phyloP scores from a whole-genome alignment of 768 basidiomycete genomes.

The Calvatia gigantea region DNA sequence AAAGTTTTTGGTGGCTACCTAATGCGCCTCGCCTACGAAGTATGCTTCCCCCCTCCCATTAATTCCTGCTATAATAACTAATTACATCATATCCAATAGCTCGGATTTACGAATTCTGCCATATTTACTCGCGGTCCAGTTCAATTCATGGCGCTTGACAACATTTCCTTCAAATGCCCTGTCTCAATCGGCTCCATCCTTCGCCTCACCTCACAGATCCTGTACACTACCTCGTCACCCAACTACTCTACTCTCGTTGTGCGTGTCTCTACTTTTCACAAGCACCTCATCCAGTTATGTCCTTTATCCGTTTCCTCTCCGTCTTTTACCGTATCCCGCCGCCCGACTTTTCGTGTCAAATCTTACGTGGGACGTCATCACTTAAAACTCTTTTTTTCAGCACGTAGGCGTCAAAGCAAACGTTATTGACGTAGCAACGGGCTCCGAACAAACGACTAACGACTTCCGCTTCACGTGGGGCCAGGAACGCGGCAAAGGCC shows the following conservation, averaged over 20 bases:
- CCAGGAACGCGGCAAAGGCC: conserved; percentile 33
- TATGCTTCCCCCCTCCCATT: conserved; percentile 18
- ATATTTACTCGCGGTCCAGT: conserved; percentile 66
- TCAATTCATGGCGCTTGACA: conserved; percentile 74
- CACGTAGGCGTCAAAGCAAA: conserved; percentile 71
- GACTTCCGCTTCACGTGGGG: conserved; percentile 78
- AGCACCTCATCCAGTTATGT: neutral
- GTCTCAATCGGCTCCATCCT: conserved; percentile 85
- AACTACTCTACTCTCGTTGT: conserved; percentile 59
- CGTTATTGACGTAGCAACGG: conserved; percentile 66
- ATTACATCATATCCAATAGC: conserved; percentile 30
- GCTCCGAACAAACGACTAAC: conserved; percentile 64
- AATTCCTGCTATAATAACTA: neutral
- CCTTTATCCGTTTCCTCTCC: neutral
- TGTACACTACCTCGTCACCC: conserved; percentile 51
- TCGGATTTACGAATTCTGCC: conserved; percentile 69
- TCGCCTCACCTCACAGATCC: conserved; percentile 64
- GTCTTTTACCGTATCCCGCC: neutral
- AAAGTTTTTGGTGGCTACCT: conserved; percentile 79
- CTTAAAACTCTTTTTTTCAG: conserved; percentile 28
- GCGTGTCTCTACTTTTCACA: conserved; percentile 23
- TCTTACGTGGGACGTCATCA: neutral
- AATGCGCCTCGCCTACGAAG: conserved; percentile 71
- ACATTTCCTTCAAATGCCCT: conserved; percentile 74
- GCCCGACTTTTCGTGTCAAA: neutral